A percentile compares a stretch with the other conserved stretches of the same genome.
Conservation (phyloP, 805 yeast genomes). For the Sungouiozyma ichnusensis region DNA sequence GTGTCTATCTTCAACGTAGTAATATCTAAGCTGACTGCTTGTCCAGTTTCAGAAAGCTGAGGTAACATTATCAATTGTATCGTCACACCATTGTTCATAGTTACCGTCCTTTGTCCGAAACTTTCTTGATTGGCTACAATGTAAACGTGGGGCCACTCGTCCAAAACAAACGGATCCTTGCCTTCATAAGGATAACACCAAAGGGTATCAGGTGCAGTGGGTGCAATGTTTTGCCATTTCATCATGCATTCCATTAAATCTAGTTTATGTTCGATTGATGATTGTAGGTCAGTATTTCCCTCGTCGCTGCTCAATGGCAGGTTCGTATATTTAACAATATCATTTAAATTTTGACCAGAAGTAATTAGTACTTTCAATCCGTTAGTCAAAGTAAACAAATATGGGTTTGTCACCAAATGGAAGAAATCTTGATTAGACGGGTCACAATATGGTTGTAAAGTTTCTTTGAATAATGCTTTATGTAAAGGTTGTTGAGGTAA, state of each 20-base stretch:
- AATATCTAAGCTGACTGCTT: constrained; percentile 52
- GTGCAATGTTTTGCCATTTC: constrained; percentile 78
- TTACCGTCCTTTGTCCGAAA: constrained; percentile 39
- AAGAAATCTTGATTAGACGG: constrained; percentile 30
- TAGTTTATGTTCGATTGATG: constrained; percentile 29
- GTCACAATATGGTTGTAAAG: constrained; percentile 33
- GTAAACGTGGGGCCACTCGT: constrained; percentile 76
- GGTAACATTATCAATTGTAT: constrained; percentile 57
- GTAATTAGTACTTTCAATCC: constrained; percentile 56
- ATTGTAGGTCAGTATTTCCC: constrained; percentile 9
- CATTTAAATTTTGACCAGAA: constrained; percentile 77
- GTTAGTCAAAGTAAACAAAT: constrained; percentile 46
- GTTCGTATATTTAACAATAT: constrained; percentile 60
- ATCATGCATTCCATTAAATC: constrained; percentile 58
- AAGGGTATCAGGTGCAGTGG: constrained; percentile 93
- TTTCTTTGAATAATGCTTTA: constrained; percentile 49
- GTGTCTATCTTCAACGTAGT: constrained; percentile 45
- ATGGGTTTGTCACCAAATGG: constrained; percentile 58
- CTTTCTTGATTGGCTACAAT: constrained; percentile 75
- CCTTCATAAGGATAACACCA: constrained; percentile 78
- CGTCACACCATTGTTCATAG: constrained; percentile 29
- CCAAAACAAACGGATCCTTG: constrained; percentile 71
- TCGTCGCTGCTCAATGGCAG: constrained; percentile 12
- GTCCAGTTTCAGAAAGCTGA: constrained; percentile 52
- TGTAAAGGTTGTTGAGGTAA: constrained; percentile 91